Conservation (phyloP, 768 basidiomycete species). For the Rhodosporidiobolus sp. region DNA sequence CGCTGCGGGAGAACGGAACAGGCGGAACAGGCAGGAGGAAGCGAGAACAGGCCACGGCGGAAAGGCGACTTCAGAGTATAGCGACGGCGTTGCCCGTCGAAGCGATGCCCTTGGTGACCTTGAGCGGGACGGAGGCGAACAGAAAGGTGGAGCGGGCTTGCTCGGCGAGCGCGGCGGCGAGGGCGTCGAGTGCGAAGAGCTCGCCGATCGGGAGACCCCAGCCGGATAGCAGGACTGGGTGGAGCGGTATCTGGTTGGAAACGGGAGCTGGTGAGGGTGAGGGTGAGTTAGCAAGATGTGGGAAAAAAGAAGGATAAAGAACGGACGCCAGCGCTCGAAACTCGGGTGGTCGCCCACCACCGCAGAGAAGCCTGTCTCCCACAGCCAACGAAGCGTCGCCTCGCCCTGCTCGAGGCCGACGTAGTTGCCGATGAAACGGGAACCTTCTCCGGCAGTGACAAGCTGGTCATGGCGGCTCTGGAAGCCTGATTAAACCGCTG, state of each 20-base stretch:
- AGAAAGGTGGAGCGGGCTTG: constrained; percentile 35
- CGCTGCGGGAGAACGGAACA: too few relatives aligned
- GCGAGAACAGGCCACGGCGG: too few relatives aligned
- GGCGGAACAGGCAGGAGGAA: too few relatives aligned
- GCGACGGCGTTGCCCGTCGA: constrained; percentile 21
- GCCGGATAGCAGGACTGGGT: constrained; percentile 9
- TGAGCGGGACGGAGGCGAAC: constrained; percentile 30
- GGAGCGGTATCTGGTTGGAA: background rate
- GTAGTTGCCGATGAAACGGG: background rate
- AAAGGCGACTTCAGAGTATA: background rate
- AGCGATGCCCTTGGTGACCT: constrained; percentile 34
- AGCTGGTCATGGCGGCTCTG: too few relatives aligned
- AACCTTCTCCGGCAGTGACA: too few relatives aligned
- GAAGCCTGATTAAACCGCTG: too few relatives aligned
- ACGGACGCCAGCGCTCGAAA: background rate
- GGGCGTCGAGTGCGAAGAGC: constrained; percentile 33
- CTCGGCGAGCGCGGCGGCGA: constrained; percentile 23
- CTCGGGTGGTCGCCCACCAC: constrained; percentile 34
- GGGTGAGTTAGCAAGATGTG: too few relatives aligned
- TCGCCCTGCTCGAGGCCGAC: constrained; percentile 4
- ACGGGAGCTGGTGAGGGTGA: too few relatives aligned
- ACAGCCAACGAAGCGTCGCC: constrained; percentile 10
- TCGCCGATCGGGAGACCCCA: constrained; percentile 36
- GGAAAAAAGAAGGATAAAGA: too few relatives aligned
- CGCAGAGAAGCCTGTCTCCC: constrained; percentile 34